These are phyloP conservation scores for Aphanocladium album DNA, from an alignment of 2,329 filamentous ascomycete species.

Conservation along the genomic window DNA sequence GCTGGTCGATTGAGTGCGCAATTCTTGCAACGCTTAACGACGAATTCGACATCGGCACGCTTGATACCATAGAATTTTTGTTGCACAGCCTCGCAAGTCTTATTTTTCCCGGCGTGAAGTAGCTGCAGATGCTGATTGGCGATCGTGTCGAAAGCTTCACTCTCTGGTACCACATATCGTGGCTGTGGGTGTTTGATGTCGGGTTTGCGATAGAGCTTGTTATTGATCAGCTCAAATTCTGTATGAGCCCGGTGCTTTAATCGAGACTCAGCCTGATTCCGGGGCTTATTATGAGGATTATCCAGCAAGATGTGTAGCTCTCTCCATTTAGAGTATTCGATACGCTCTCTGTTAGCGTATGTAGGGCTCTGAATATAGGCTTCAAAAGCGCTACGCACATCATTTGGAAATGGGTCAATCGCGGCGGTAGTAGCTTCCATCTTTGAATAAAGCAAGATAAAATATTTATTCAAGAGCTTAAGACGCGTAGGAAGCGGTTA, in stretches of 20 bases:
- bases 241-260: too few species aligned
- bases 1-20: conserved; percentile 6
- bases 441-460: neutral
- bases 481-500: too few species aligned
- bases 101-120: conserved; percentile 1
- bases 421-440: neutral
- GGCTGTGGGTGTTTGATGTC: too few species aligned
- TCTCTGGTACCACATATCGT: too few species aligned
- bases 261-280: too few species aligned
- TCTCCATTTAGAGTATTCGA: neutral
- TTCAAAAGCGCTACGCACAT: neutral
- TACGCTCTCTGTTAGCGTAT: neutral
- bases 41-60: conserved; percentile 1
- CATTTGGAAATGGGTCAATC: conserved; percentile 5
- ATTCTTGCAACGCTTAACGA: conserved; percentile 5
- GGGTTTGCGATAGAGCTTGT: too few species aligned
- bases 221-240: too few species aligned
- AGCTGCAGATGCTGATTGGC: neutral
- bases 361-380: neutral
- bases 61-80: conserved; percentile 9
- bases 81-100: conserved; percentile 1
- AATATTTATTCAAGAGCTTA: neutral
- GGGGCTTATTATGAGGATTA: neutral
- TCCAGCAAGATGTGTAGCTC: neutral
- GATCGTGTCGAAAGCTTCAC: too few species aligned